phyloP scores from a whole-genome alignment of 805 yeast species.

The Isabelozyma heimii region DNA sequence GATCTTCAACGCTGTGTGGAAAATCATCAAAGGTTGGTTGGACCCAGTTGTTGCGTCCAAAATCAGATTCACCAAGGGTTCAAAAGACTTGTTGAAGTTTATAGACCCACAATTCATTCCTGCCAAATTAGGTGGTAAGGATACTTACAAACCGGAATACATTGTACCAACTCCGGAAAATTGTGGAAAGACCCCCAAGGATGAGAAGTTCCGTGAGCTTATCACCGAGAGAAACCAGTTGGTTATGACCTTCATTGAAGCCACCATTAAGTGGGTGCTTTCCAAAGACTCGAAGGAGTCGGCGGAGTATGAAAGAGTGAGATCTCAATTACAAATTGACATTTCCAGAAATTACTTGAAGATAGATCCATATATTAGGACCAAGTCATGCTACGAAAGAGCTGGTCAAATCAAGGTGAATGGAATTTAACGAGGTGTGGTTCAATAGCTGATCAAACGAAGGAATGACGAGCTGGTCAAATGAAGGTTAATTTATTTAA shows the following conservation, averaged over 20 bases:
- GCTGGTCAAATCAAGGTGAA: slow-evolving; percentile 37
- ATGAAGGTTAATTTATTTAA: neutral
- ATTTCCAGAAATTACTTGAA: slow-evolving; percentile 59
- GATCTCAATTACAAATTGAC: slow-evolving; percentile 47
- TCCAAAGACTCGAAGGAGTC: slow-evolving; percentile 47
- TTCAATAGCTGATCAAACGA: too few species aligned
- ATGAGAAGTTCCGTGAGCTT: slow-evolving; percentile 36
- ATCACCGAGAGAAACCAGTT: slow-evolving; percentile 50
- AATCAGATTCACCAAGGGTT: slow-evolving; percentile 74
- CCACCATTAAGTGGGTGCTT: slow-evolving; percentile 75
- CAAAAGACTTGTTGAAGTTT: slow-evolving; percentile 62
- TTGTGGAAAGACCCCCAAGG: slow-evolving; percentile 65
- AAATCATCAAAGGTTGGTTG: slow-evolving; percentile 84
- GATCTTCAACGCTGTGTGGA: slow-evolving; percentile 93
- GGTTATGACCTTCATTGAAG: slow-evolving; percentile 49
- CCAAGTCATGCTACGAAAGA: slow-evolving; percentile 73
- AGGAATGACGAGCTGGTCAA: too few species aligned
- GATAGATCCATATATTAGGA: slow-evolving; percentile 77
- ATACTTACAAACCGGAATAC: slow-evolving; percentile 57
- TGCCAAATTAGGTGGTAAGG: slow-evolving; percentile 71
- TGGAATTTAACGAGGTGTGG: neutral
- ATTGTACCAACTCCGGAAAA: slow-evolving; percentile 55
- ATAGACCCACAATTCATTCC: slow-evolving; percentile 65
- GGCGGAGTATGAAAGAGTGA: slow-evolving; percentile 44
- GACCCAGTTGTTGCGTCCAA: slow-evolving; percentile 96